phyloP scores from a whole-genome alignment of 2,329 filamentous ascomycete species.

The Trichoderma endophyticum region DNA sequence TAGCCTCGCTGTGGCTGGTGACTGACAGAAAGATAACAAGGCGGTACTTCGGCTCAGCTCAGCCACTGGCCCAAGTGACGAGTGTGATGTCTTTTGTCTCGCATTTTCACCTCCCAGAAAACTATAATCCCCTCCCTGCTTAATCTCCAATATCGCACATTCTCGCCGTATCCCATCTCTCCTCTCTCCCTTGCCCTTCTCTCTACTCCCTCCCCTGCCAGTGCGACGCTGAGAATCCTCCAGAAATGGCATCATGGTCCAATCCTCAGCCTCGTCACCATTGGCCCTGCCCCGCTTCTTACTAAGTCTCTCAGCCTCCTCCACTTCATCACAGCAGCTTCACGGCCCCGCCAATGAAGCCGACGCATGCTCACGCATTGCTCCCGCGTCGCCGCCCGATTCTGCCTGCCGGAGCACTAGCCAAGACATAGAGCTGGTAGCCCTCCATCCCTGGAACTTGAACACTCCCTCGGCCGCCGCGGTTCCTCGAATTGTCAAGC shows the following conservation, averaged over 20 bases:
- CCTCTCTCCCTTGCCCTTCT: no score
- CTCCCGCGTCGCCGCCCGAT: background rate
- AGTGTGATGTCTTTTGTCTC: background rate
- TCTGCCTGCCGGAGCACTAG: background rate
- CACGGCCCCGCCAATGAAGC: background rate
- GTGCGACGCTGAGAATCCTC: background rate
- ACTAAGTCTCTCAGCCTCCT: conserved; percentile 15
- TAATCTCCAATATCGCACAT: background rate
- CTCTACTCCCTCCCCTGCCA: background rate
- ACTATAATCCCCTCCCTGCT: background rate
- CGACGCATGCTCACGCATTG: background rate
- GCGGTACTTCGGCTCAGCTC: background rate
- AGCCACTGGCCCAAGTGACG: background rate
- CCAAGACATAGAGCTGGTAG: conserved; percentile 1
- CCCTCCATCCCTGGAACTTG: background rate
- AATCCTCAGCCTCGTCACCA: conserved; percentile 8
- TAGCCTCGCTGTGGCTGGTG: conserved; percentile 7
- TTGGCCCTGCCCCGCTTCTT: conserved; percentile 11
- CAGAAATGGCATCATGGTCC: background rate
- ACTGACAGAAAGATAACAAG: background rate
- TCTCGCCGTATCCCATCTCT: background rate
- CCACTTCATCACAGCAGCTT: conserved; percentile 4
- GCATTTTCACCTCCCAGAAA: background rate
- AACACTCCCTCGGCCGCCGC: background rate
- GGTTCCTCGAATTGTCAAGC: background rate